phyloP scores from a whole-genome alignment of 1,284 basidiomycete species.

The Naganishia cerealis region DNA sequence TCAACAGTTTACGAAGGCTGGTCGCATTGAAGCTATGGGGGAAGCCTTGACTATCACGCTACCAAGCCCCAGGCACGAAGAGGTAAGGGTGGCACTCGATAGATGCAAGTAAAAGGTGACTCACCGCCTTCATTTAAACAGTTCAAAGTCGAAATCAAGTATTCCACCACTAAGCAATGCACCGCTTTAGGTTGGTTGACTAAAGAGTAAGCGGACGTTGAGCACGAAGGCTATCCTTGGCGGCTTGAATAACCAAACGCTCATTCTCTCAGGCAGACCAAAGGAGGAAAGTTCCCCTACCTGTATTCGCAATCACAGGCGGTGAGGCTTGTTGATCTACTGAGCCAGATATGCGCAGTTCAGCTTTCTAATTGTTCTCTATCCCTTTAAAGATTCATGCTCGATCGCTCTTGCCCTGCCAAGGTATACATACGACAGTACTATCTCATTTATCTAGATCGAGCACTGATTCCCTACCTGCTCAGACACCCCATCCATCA shows the following conservation, averaged over 20 bases:
- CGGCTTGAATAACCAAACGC: not conserved
- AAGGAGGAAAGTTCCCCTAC: conserved; percentile 80
- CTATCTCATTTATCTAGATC: conserved; percentile 31
- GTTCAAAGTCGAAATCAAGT: conserved; percentile 63
- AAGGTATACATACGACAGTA: conserved; percentile 51
- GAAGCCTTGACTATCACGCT: conserved; percentile 52
- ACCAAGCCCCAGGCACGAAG: conserved; percentile 36
- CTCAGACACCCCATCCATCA: conserved; percentile 54
- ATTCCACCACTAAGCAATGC: conserved; percentile 73
- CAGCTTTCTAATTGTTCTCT: conserved; percentile 35
- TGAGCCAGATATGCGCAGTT: conserved; percentile 39
- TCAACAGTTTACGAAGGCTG: conserved; percentile 60
- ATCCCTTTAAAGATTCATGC: conserved; percentile 64
- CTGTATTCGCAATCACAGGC: conserved; percentile 94
- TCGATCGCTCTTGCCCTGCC: conserved; percentile 73
- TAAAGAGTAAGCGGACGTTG: conserved; percentile 63
- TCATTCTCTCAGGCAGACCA: conserved; percentile 69
- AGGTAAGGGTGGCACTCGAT: not conserved
- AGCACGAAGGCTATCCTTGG: not conserved
- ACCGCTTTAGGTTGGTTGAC: conserved; percentile 92
- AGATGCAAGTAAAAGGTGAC: not conserved
- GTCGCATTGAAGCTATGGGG: conserved; percentile 52
- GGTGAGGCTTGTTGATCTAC: conserved; percentile 36
- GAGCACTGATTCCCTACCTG: not conserved
- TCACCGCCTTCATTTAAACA: not conserved